A percentile compares a stretch with the other conserved stretches of the same genome.
phyloP scores from a whole-genome alignment of 805 yeast genomes.

The Teunomyces atbi region DNA sequence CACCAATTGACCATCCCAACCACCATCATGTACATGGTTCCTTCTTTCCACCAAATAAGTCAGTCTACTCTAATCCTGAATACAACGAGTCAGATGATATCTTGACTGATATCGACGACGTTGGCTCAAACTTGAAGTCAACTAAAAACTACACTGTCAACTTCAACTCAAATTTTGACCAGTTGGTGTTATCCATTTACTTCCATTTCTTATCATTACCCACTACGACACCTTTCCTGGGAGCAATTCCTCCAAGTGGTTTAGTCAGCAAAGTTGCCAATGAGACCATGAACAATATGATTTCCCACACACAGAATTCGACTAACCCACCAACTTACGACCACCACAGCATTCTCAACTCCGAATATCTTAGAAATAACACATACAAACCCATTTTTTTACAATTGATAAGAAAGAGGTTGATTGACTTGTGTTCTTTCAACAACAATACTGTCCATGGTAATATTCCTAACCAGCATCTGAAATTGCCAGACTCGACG shows the following conservation, averaged over 20 bases:
- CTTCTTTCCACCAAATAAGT: conserved; percentile 6
- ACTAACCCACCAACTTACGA: conserved; percentile 27
- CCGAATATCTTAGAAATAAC: conserved; percentile 30
- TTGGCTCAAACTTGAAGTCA: conserved; percentile 13
- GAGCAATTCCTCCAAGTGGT: conserved; percentile 43
- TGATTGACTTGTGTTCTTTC: conserved; percentile 37
- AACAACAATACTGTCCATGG: conserved; percentile 10
- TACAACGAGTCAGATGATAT: conserved; percentile 43
- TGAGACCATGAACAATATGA: conserved; percentile 33
- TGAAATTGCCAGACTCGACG: conserved; percentile 23
- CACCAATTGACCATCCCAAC: conserved; percentile 36
- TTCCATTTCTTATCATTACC: conserved; percentile 37
- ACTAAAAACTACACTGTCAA: conserved; percentile 32
- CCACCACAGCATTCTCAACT: conserved; percentile 29
- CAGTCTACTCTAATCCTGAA: conserved; percentile 30
- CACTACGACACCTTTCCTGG: conserved; percentile 46
- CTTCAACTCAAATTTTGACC: conserved; percentile 38
- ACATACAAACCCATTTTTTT: conserved; percentile 38
- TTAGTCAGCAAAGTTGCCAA: conserved; percentile 43
- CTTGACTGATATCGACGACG: conserved; percentile 39
- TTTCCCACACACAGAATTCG: conserved; percentile 14
- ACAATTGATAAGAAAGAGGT: conserved; percentile 41
- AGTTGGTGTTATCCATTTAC: conserved; percentile 34
- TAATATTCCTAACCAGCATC: neutral
- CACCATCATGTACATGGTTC: conserved; percentile 2